These are phyloP conservation scores for Mycena floridula DNA, from an alignment of 768 basidiomycete species.

Conservation along the genomic window DNA sequence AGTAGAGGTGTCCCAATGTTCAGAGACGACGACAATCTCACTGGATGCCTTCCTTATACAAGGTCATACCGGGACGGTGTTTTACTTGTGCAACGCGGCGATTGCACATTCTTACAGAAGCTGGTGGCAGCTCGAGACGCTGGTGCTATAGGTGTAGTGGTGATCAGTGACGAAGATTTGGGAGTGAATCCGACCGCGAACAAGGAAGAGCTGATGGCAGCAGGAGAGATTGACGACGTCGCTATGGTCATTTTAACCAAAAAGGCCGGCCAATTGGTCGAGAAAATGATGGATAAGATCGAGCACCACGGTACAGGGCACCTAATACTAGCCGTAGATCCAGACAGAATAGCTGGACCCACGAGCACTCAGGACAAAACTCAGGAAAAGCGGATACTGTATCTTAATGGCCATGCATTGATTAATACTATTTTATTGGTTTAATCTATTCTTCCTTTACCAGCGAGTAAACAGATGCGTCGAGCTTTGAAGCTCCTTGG, in stretches of 20 bases:
- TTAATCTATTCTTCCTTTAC: constrained; percentile 57
- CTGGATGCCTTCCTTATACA: constrained; percentile 57
- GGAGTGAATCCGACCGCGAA: constrained; percentile 64
- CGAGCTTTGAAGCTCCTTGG: constrained; percentile 69
- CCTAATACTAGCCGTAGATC: constrained; percentile 46
- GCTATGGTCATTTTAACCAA: constrained; percentile 54
- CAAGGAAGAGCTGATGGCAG: constrained; percentile 44
- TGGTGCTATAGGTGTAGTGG: constrained; percentile 73
- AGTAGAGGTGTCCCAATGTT: constrained; percentile 49
- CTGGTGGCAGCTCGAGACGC: constrained; percentile 59
- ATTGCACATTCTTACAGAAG: constrained; percentile 88
- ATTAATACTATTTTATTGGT: constrained; percentile 68
- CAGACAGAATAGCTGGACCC: constrained; percentile 21
- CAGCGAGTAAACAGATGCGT: constrained; percentile 87
- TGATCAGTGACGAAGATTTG: constrained; percentile 58
- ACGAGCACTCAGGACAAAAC: constrained; percentile 21
- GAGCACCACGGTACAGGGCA: constrained; percentile 40
- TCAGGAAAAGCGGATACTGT: constrained; percentile 48
- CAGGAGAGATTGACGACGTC: constrained; percentile 52
- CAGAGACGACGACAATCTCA: constrained; percentile 42
- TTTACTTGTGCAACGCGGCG: constrained; percentile 67
- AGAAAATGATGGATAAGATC: constrained; percentile 48
- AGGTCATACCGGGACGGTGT: constrained; percentile 41
- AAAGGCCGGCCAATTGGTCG: constrained; percentile 45
- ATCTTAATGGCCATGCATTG: constrained; percentile 72